Percentiles rank a stretch among this genome's conserved stretches.
phyloP scores from a whole-genome alignment of 345 rosid genomes.

The Angophora floribunda region DNA sequence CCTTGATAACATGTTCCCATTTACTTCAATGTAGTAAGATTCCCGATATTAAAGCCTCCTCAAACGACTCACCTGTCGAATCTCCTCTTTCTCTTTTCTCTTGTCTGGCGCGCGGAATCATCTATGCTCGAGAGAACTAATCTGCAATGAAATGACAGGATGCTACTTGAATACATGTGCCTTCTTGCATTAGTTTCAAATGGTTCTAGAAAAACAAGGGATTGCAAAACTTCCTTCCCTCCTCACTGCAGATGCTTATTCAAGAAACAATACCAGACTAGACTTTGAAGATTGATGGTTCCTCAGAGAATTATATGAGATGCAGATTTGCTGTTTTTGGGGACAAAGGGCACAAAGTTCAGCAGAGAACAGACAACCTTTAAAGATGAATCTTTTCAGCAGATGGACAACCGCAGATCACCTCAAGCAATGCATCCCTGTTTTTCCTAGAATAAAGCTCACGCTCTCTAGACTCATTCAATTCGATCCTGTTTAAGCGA shows the following conservation, averaged over 20 bases:
- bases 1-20: background rate
- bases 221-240: background rate
- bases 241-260: background rate
- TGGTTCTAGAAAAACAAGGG: background rate
- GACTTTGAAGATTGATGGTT: background rate
- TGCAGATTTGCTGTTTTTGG: background rate
- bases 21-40: background rate
- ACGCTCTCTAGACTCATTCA: background rate
- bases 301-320: background rate
- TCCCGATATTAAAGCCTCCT: background rate
- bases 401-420: background rate
- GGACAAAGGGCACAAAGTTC: background rate
- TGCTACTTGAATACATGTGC: background rate
- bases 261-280: background rate
- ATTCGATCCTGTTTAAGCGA: background rate
- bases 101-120: background rate
- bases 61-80: background rate
- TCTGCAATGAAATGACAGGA: background rate
- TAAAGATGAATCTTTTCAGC: background rate
- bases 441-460: background rate
- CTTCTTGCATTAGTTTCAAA: background rate
- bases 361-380: background rate
- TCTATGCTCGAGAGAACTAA: background rate
- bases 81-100: background rate
- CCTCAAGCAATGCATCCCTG: background rate